These are phyloP conservation scores for Populus deltoides DNA, from an alignment of 345 rosid species.

Conservation along the genomic window DNA sequence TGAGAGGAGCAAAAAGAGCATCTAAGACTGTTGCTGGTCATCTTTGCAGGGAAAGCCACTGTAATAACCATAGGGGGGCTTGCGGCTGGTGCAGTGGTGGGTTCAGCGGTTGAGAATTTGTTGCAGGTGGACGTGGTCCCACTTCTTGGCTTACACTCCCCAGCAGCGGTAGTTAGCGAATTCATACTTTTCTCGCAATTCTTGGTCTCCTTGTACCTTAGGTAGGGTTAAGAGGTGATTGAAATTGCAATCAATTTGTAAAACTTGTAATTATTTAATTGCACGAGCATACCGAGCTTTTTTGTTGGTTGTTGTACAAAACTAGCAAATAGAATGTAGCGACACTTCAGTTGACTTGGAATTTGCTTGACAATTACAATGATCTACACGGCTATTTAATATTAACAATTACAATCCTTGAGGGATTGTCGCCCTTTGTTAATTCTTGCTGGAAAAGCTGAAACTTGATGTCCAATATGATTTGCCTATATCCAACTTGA, in stretches of 20 bases:
- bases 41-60: conserved; percentile 78
- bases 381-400: not conserved
- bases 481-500: not conserved
- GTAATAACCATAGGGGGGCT: conserved; percentile 80
- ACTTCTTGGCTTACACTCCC: conserved; percentile 75
- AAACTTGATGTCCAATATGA: not conserved
- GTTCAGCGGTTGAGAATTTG: conserved; percentile 88
- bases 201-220: conserved; percentile 72
- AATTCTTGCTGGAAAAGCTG: not conserved
- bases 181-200: conserved; percentile 81
- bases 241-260: conserved; percentile 12
- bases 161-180: conserved; percentile 81
- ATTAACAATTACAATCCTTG: not conserved
- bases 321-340: conserved; percentile 20
- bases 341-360: not conserved
- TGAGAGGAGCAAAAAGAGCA: not conserved
- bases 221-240: conserved; percentile 39
- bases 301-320: conserved; percentile 55
- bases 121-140: conserved; percentile 95
- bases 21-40: not conserved
- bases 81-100: conserved; percentile 92
- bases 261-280: conserved; percentile 51
- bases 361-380: not conserved
- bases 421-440: not conserved
- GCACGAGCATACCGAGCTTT: conserved; percentile 42